Base-by-base conservation (phyloP, 1,284 basidiomycete genomes). In the Apiotrichum siamense region DNA sequence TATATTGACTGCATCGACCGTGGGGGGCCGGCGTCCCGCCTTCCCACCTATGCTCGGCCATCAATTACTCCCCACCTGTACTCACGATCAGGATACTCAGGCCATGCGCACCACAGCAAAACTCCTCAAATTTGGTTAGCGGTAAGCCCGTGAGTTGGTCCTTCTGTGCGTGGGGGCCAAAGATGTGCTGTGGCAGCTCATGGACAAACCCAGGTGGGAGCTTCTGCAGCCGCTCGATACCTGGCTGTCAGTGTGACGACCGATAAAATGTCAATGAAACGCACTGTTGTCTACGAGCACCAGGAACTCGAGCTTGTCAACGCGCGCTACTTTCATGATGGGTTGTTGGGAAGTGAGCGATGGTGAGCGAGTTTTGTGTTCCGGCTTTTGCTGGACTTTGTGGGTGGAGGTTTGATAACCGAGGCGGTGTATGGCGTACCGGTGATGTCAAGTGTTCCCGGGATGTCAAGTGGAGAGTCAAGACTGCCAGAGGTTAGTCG, bases 41-140 rank as follows among this genome's bases (percentile, higher is more conserved):
- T n/a, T n/a, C n/a, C n/a, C n/a, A n/a, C n/a, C n/a, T n/a, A n/a
- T n/a, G n/a, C n/a, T n/a, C n/a, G n/a, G n/a, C n/a, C n/a, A n/a
- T n/a, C n/a, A n/a, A n/a, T n/a, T n/a, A n/a, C 20, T n/a, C 24
- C 27, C 13, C 18, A 15, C 21, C 9, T 23, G 15, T 12, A 66
- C 81, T 63, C 65, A 86, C 86, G 55, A 90, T 83, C 37, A 88
- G 73, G 26, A 82, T 83, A 25, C 86, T 81, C 61, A 90, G 85
- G 0, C 87, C 87, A 72, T 89, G 88, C 2, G 87, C 87, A 7
- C 85, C 86, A 64, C 87, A 89, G 64, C 87, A 88, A 63, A 83
- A 86, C 48, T 83, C 79, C 59, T 88, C 81, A 39, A 89, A 79
- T 61, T 87, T 81, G 6, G 87, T 57, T 7, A 86, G 71, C 2